Conservation (phyloP, 2,329 filamentous ascomycete genomes). For the Cyphellophora attinorum region DNA sequence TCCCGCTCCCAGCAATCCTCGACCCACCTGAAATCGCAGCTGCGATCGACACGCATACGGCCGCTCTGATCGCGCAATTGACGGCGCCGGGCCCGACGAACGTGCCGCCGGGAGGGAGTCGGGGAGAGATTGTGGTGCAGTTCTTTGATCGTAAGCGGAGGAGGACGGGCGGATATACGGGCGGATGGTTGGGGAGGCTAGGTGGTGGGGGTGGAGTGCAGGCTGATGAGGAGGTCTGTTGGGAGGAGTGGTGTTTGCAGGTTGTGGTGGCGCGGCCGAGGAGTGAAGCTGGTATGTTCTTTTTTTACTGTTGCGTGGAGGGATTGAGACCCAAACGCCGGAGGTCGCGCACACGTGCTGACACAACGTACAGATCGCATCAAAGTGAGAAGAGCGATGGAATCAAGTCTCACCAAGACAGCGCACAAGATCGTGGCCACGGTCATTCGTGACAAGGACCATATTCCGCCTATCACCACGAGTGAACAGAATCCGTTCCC, state of each 20-base stretch:
- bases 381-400: constrained; percentile 85
- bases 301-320: not conserved
- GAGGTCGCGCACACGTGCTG: constrained; percentile 1
- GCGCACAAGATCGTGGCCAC: constrained; percentile 83
- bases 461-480: constrained; percentile 93
- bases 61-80: constrained; percentile 69
- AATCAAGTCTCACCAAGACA: constrained; percentile 75
- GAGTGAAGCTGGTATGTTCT: constrained; percentile 68
- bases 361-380: constrained; percentile 53
- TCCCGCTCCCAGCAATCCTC: constrained; percentile 80
- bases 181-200: constrained; percentile 24
- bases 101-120: constrained; percentile 47
- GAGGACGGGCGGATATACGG: constrained; percentile 65
- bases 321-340: not conserved
- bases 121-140: constrained; percentile 74
- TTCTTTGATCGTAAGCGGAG: constrained; percentile 89
- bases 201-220: constrained; percentile 36
- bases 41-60: constrained; percentile 80
- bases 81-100: constrained; percentile 44
- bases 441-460: constrained; percentile 82
- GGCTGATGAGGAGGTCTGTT: constrained; percentile 87
- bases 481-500: constrained; percentile 89
- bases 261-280: constrained; percentile 85
- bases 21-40: constrained; percentile 78
- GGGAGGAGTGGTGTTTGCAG: constrained; percentile 92